Conservation (phyloP, 192 early-diverging fungal species). For the Phlyctochytrium planicorne region DNA sequence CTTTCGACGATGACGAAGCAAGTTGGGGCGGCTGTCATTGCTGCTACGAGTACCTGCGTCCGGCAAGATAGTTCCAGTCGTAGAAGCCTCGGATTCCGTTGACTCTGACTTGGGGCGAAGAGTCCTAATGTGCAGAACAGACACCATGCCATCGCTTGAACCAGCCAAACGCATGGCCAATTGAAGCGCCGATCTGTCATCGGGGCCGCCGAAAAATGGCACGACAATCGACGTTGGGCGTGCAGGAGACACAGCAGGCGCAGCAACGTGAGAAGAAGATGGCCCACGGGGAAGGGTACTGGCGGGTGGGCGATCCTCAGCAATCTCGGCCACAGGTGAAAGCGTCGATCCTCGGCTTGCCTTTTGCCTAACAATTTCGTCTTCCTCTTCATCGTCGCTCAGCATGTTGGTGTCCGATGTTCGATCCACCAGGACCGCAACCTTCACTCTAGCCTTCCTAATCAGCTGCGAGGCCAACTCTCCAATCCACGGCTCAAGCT, state of each 20-base stretch:
- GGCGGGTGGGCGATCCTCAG: no score
- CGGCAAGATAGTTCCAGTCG: no score
- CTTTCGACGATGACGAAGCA: not conserved
- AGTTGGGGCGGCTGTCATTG: not conserved
- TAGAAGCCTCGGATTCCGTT: no score
- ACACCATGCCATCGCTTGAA: not conserved
- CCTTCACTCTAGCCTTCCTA: slow-evolving; percentile 1
- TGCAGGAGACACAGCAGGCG: not conserved
- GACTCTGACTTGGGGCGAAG: not conserved
- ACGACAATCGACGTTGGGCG: not conserved
- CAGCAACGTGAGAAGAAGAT: not conserved
- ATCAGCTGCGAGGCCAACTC: slow-evolving; percentile 4
- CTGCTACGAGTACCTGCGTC: not conserved
- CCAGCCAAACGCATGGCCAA: not conserved
- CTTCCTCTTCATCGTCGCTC: not conserved
- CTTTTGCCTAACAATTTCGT: no score
- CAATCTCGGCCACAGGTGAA: not conserved
- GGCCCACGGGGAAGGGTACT: no score
- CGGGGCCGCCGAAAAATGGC: slow-evolving; percentile 8
- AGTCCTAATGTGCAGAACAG: not conserved
- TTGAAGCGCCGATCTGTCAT: not conserved
- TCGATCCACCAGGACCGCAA: slow-evolving; percentile 2
- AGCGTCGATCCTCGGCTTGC: not conserved
- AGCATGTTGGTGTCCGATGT: not conserved
- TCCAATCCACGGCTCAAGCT: not conserved